These are phyloP conservation scores for Boletales sp. DNA, from an alignment of 768 basidiomycete genomes.

Conservation along the genomic window DNA sequence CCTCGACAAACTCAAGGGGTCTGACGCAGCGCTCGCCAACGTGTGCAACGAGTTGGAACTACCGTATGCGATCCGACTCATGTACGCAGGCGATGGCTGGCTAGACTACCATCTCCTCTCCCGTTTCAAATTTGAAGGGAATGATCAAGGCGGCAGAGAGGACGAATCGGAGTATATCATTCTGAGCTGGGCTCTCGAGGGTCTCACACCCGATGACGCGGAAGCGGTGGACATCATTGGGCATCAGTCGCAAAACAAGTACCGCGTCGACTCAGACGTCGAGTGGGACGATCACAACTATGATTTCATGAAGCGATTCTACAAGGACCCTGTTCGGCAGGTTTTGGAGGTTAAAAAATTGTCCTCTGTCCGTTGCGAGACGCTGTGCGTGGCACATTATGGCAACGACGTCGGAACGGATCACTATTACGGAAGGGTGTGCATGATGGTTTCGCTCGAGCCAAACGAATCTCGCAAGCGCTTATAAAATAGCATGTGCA, in stretches of 20 bases:
- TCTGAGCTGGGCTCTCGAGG: too few relatives aligned
- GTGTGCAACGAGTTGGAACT: slow-evolving; percentile 4
- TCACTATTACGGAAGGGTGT: too few relatives aligned
- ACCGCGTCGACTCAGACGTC: accelerated
- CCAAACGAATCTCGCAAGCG: too few relatives aligned
- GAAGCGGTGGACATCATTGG: too few relatives aligned
- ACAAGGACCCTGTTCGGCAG: neutral
- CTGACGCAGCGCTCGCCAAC: neutral
- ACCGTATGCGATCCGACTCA: neutral
- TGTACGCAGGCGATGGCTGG: too few relatives aligned
- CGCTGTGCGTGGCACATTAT: neutral
- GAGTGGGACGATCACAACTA: too few relatives aligned
- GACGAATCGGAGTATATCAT: too few relatives aligned
- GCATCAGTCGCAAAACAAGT: too few relatives aligned
- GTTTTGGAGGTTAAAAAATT: neutral
- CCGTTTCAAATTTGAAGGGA: neutral
- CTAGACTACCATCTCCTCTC: neutral
- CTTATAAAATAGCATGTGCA: too few relatives aligned
- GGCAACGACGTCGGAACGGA: neutral
- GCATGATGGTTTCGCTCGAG: too few relatives aligned
- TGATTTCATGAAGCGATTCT: neutral
- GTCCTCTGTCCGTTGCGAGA: neutral
- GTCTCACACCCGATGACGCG: too few relatives aligned
- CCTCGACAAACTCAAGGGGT: slow-evolving; percentile 1
- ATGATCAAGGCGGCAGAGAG: too few relatives aligned